Evolutionary conservation across 768 basidiomycete genomes (phyloP).

Genomic region (Termitomyces sp.): DNA sequence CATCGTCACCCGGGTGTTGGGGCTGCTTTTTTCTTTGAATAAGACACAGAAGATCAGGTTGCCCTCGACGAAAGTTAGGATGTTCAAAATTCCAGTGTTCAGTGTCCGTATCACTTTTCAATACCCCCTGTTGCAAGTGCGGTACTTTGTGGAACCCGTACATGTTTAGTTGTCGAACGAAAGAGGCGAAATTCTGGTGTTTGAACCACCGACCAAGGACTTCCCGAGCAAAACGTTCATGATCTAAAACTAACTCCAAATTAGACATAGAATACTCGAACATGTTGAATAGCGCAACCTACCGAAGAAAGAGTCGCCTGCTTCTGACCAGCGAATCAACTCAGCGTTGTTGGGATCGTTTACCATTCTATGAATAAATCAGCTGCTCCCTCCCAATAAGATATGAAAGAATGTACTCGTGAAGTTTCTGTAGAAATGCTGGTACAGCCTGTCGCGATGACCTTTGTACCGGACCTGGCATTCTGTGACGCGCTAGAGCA

Average conservation of each 20-base stretch:
- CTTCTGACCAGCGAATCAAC: slow-evolving; percentile 89
- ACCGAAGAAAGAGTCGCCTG: slow-evolving; percentile 94
- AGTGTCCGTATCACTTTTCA: slow-evolving; percentile 75
- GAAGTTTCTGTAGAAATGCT: slow-evolving; percentile 90
- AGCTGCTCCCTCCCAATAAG: neutral
- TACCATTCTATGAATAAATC: slow-evolving; percentile 66
- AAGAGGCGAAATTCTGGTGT: slow-evolving; percentile 91
- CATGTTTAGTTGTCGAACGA: slow-evolving; percentile 94
- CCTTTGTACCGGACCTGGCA: slow-evolving; percentile 29
- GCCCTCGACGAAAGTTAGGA: slow-evolving; percentile 82
- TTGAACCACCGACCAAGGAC: slow-evolving; percentile 96
- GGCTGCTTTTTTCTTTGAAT: slow-evolving; percentile 86
- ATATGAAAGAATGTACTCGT: slow-evolving; percentile 56
- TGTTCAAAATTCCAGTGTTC: slow-evolving; percentile 94
- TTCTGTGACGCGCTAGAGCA: slow-evolving; percentile 20
- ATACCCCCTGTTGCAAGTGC: slow-evolving; percentile 91
- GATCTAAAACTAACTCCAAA: slow-evolving; percentile 68
- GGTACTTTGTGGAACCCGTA: slow-evolving; percentile 96
- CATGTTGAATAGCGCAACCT: neutral
- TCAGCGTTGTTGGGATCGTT: slow-evolving; percentile 79
- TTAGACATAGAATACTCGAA: neutral
- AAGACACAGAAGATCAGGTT: slow-evolving; percentile 82
- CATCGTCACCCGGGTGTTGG: slow-evolving; percentile 33
- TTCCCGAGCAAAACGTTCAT: slow-evolving; percentile 86
- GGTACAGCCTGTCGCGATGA: slow-evolving; percentile 46